These are phyloP conservation scores for Penicillium janthinellum DNA, from an alignment of 2,329 filamentous ascomycete genomes.

Conservation along the genomic window DNA sequence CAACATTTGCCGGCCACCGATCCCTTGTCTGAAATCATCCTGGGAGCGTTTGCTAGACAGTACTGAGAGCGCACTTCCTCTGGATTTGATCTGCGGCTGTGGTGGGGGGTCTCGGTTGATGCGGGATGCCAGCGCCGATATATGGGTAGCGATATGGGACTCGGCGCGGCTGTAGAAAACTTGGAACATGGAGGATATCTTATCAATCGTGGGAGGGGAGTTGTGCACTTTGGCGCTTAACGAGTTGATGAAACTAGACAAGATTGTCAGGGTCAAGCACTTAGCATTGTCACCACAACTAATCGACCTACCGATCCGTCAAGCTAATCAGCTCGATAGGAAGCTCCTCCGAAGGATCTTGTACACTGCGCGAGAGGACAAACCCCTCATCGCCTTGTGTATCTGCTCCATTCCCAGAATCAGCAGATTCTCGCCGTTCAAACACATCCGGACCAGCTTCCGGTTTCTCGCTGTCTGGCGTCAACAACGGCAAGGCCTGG, in stretches of 20 bases:
- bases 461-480: slow-evolving; percentile 28
- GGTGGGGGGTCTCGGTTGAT: slow-evolving; percentile 70
- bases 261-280: slow-evolving; percentile 3
- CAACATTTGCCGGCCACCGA: slow-evolving; percentile 79
- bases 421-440: slow-evolving; percentile 44
- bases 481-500: slow-evolving; percentile 23
- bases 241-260: slow-evolving; percentile 80
- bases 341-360: slow-evolving; percentile 80
- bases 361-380: slow-evolving; percentile 40
- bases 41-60: slow-evolving; percentile 48
- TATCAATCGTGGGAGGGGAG: slow-evolving; percentile 79
- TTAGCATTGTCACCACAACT: neutral
- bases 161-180: slow-evolving; percentile 86
- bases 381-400: slow-evolving; percentile 37
- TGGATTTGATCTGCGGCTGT: slow-evolving; percentile 58
- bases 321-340: slow-evolving; percentile 91
- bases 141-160: slow-evolving; percentile 81
- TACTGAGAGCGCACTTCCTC: slow-evolving; percentile 56
- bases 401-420: slow-evolving; percentile 34
- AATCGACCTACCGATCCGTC: slow-evolving; percentile 70
- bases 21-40: slow-evolving; percentile 37
- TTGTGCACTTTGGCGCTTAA: slow-evolving; percentile 84
- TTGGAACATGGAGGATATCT: slow-evolving; percentile 83
- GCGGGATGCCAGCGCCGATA: slow-evolving; percentile 73
- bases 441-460: slow-evolving; percentile 44